Evolutionary conservation across 1,284 basidiomycete species (phyloP).

Genomic region (Naganishia cerealis): DNA sequence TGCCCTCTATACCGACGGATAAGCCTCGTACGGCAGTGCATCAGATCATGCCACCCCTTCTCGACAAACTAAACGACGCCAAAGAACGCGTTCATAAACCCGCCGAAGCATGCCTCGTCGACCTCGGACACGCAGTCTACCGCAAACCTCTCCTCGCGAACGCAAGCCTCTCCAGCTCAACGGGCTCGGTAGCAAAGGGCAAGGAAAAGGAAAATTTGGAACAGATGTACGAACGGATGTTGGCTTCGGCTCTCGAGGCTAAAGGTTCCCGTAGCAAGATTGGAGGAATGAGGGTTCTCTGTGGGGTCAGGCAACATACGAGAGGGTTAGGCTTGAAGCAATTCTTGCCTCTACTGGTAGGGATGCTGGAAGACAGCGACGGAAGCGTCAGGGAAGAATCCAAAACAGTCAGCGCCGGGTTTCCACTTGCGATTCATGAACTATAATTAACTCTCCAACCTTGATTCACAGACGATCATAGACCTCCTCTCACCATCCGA

Average conservation of each 20-base stretch:
- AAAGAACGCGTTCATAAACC: conserved; percentile 48
- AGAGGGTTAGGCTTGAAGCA: conserved; percentile 63
- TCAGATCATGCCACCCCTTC: conserved; percentile 43
- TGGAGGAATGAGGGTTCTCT: conserved; percentile 48
- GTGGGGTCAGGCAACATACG: conserved; percentile 69
- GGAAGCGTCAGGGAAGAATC: conserved; percentile 83
- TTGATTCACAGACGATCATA: conserved; percentile 59
- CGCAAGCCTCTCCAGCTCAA: conserved; percentile 35
- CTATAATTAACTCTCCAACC: background rate
- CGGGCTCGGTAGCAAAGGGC: conserved; percentile 56
- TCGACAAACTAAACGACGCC: conserved; percentile 50
- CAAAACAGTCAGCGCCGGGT: conserved; percentile 52
- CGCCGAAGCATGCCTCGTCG: conserved; percentile 39
- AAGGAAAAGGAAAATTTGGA: conserved; percentile 75
- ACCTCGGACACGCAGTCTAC: conserved; percentile 38
- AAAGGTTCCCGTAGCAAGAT: conserved; percentile 70
- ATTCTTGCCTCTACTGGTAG: conserved; percentile 77
- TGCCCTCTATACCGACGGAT: conserved; percentile 25
- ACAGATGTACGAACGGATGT: conserved; percentile 70
- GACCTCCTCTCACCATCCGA: conserved; percentile 78
- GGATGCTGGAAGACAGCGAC: conserved; percentile 84
- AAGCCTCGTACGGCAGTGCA: conserved; percentile 39
- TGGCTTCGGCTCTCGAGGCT: conserved; percentile 74
- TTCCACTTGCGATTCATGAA: conserved; percentile 2
- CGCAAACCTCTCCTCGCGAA: conserved; percentile 34